These are phyloP conservation scores for Cutaneotrichosporon mucoides DNA, from an alignment of 1,284 basidiomycete genomes.

Conservation along the genomic window DNA sequence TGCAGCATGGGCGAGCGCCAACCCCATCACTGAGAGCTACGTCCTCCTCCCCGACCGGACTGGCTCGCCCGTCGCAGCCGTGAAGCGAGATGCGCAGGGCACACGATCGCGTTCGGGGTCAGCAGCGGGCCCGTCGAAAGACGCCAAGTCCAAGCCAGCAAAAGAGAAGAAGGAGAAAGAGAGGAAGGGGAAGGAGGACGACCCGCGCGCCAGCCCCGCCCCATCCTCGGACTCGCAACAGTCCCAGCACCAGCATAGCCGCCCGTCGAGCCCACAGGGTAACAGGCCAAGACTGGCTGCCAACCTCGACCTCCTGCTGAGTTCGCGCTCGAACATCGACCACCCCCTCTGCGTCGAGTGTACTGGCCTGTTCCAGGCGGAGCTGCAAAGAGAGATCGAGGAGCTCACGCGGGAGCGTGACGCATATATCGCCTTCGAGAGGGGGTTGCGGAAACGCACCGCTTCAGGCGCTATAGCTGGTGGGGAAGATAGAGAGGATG, in stretches of 20 bases:
- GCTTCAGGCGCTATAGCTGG: constrained; percentile 41
- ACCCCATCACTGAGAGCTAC: constrained; percentile 67
- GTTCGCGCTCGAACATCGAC: constrained; percentile 75
- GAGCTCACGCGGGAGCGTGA: constrained; percentile 88
- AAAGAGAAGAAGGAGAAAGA: neutral
- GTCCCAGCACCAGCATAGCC: constrained; percentile 39
- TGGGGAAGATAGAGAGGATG: constrained; percentile 51
- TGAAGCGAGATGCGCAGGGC: neutral
- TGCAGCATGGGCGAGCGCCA: constrained; percentile 54
- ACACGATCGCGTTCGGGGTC: no score
- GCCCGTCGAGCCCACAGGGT: constrained; percentile 1
- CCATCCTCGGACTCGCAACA: neutral
- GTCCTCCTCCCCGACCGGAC: constrained; percentile 68
- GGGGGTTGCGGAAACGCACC: constrained; percentile 56
- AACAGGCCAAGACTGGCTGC: constrained; percentile 22
- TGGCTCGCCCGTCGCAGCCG: neutral
- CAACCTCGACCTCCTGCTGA: constrained; percentile 69
- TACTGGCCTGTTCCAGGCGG: constrained; percentile 72
- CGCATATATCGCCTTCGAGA: constrained; percentile 87
- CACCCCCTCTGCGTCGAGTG: constrained; percentile 96
- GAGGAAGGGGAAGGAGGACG: neutral
- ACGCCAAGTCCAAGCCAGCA: no score
- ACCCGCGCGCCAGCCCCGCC: neutral
- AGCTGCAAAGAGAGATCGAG: constrained; percentile 76
- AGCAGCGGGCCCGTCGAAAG: no score